phyloP scores from a whole-genome alignment of 2,329 filamentous ascomycete species.

The Juglanconis juglandina region DNA sequence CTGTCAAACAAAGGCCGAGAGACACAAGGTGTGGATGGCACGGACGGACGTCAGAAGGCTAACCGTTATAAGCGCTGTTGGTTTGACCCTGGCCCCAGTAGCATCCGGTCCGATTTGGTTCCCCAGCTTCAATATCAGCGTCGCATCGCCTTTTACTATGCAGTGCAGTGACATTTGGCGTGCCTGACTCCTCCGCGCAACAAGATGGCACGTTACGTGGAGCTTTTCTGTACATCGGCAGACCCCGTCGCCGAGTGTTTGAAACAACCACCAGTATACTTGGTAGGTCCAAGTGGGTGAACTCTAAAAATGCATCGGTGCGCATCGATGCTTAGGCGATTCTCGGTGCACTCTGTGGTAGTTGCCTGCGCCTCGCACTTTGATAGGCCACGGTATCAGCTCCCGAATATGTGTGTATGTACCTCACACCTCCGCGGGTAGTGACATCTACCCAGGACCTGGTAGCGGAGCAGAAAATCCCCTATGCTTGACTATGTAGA shows the following conservation, averaged over 20 bases:
- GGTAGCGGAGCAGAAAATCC: no score
- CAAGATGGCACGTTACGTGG: not conserved
- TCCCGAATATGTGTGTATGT: no score
- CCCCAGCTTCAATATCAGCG: not conserved
- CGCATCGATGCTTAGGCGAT: no score
- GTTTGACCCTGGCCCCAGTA: conserved; percentile 2
- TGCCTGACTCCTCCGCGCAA: not conserved
- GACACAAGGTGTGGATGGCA: not conserved
- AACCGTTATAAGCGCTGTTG: not conserved
- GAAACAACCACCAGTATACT: not conserved
- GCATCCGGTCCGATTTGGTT: conserved; percentile 6
- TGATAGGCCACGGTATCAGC: no score
- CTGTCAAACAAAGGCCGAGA: not conserved
- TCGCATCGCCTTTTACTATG: conserved; percentile 7
- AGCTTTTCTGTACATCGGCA: not conserved
- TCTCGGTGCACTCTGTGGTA: no score
- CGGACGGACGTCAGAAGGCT: not conserved
- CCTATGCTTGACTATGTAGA: no score
- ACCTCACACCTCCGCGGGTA: no score
- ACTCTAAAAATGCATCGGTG: no score
- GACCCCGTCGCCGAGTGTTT: not conserved
- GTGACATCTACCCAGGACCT: no score
- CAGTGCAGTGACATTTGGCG: conserved; percentile 8
- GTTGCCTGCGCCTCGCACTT: no score
- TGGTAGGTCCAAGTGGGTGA: not conserved